Percentiles rank a stretch among this genome's conserved stretches.
Evolutionary conservation across 2,329 filamentous ascomycete species (phyloP).

Genomic region (Botrytis elliptica): DNA sequence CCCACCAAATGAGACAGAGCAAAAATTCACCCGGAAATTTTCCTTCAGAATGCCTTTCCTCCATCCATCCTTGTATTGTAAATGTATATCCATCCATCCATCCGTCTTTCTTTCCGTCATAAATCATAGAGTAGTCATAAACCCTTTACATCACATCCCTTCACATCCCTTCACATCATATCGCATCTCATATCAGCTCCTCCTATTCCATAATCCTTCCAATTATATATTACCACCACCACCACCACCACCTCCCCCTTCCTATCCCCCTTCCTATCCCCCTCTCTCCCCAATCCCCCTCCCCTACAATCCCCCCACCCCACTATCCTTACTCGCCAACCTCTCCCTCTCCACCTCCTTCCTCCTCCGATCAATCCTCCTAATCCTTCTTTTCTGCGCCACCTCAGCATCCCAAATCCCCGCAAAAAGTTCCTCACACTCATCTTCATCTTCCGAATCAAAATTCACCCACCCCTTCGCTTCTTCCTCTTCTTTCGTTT

Average conservation of each 20-base stretch:
- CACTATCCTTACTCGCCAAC: slow-evolving; percentile 14
- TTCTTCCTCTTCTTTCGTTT: slow-evolving; percentile 40
- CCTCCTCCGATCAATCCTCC: slow-evolving; percentile 25
- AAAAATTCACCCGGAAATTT: background rate
- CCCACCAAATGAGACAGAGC: background rate
- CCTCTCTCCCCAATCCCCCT: background rate
- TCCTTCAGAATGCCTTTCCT: background rate
- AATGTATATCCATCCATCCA: background rate
- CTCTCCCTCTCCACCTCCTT: slow-evolving; percentile 23
- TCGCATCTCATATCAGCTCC: background rate
- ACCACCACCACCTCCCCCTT: background rate
- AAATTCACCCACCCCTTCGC: slow-evolving; percentile 52
- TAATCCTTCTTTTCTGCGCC: slow-evolving; percentile 35
- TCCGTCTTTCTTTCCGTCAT: background rate
- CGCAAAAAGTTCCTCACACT: slow-evolving; percentile 64
- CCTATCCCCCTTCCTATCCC: background rate
- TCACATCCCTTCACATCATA: no score
- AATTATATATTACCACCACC: background rate
- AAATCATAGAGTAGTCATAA: background rate
- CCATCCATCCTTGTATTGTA: background rate
- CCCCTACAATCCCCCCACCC: background rate
- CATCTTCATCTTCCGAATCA: slow-evolving; percentile 58
- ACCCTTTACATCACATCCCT: background rate
- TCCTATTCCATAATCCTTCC: background rate
- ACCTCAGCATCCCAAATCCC: slow-evolving; percentile 58